Percentiles rank a stretch among this genome's conserved stretches.
phyloP scores from a whole-genome alignment of 306 rosid species.

The Alnus rubra region DNA sequence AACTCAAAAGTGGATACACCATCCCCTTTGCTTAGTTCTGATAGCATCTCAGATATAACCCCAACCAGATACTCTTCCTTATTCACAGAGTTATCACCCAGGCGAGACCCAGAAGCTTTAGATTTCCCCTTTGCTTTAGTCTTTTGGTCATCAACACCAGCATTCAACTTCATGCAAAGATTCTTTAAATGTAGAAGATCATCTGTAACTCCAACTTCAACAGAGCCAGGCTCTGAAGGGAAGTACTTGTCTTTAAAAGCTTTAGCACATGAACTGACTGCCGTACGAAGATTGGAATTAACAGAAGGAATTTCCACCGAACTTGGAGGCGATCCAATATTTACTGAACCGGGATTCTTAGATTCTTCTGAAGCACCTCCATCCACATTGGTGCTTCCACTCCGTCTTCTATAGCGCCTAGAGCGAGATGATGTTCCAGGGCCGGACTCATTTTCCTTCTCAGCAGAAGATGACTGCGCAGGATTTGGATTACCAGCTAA shows the following conservation, averaged over 20 bases:
- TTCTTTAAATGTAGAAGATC: slow-evolving; percentile 79
- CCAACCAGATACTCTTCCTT: slow-evolving; percentile 73
- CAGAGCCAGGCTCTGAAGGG: slow-evolving; percentile 73
- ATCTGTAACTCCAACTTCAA: slow-evolving; percentile 86
- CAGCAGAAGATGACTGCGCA: slow-evolving; percentile 57
- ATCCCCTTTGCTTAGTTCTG: slow-evolving; percentile 91
- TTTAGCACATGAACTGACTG: slow-evolving; percentile 83
- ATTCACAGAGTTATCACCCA: slow-evolving; percentile 45
- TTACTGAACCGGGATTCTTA: slow-evolving; percentile 59
- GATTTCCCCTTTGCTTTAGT: slow-evolving; percentile 79
- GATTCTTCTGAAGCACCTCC: slow-evolving; percentile 71
- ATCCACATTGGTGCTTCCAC: slow-evolving; percentile 63
- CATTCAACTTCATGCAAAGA: slow-evolving; percentile 77
- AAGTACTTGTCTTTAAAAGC: slow-evolving; percentile 87
- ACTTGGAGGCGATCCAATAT: slow-evolving; percentile 77
- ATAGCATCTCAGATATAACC: slow-evolving; percentile 79
- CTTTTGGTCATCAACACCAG: slow-evolving; percentile 75
- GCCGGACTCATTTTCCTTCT: slow-evolving; percentile 70
- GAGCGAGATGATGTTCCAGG: slow-evolving; percentile 78
- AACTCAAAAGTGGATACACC: slow-evolving; percentile 99
- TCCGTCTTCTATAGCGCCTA: slow-evolving; percentile 85
- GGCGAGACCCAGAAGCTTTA: slow-evolving; percentile 63
- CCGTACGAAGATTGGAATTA: slow-evolving; percentile 64
- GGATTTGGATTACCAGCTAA: slow-evolving; percentile 60
- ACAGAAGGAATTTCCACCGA: slow-evolving; percentile 67